Evolutionary conservation across 2,329 filamentous ascomycete genomes (phyloP), one percentile per base, ranked within the genome.

Genomic region (Corniculantispora saksenae): DNA sequence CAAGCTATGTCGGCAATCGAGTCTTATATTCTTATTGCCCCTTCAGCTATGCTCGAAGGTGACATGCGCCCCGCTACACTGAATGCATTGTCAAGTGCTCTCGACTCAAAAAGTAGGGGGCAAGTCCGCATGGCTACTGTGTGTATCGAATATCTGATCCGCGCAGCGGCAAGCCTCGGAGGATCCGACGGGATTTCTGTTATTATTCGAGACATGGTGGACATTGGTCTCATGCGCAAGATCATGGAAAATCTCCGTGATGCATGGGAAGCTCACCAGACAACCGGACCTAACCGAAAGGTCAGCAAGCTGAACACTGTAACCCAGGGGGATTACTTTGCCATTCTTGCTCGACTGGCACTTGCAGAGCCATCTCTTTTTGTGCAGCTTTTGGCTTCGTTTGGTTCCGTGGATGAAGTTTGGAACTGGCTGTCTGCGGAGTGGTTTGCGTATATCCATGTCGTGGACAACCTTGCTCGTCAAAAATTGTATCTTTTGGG

Each of bases 261-360:
- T 61, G 85, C 89, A 3, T 89, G 87, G 84, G 86, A 91, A 72
- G 89, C 92, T 3, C 89, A 91, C 70, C 89, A 96, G 74, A 92
- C 91, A 0, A 91, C 91, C 0, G 94, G 95, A 0, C 94, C 94
- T 0, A 91, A 92, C 72, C 85, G 85, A 29, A 91, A 85, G 69
- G 82, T 86, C 23, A 85, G 89, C 48, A 86, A 87, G 35, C 85
- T 97, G 40, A 90, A 90, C 70, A 87, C 89, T 15, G 84, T 93
- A 13, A 89, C 91, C 1, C 89, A 97, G 73, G 91, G 91, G 0
- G 92, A 97, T 73, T 97, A 97, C 75, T 91, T 97, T 72, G 86
- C 88, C 5, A 88, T 98, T 2, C 83, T 99, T 2, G 89, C 92
- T 2, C 90, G 94, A 1, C 84, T 98, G 19, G 86, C 89, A 0